Base-by-base conservation (phyloP, 306 rosid species). In the Vigna hirtella region DNA sequence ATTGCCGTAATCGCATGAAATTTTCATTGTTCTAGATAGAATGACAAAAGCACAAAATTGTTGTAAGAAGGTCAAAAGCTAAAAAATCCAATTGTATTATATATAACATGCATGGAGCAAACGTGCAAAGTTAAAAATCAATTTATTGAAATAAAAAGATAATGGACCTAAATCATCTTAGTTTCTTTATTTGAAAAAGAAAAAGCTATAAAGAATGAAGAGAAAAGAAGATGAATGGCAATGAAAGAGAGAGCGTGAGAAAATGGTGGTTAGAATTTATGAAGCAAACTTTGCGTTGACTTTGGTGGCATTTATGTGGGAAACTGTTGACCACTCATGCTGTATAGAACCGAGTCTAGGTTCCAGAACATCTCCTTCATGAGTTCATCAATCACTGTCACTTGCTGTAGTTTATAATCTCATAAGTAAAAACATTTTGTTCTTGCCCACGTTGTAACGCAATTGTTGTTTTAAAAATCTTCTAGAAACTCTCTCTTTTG, bases 161-260 rank as follows among this genome's bases (percentile, higher is more conserved):
- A 16, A 7, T 34, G 3, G 69, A n/a, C 3, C 26, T 16, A 34
- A 36, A n/a, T 9, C 24, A 36, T 30, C 13, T 3, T 0, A 34
- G 3, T 16, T 63, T 4, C 1, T 58, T 28, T 22, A 58, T 26
- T 62, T 3, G 4, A 15, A 17, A 30, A 30, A 30, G 4, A n/a
- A 3, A 36, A 36, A 9, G 16, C 2, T 38, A 20, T 20, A 38
- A 38, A 64, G 38, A 10, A 36, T 9, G 9, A 64, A 17, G 17
- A 64, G 5, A 36, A 34, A 9, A 36, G 8, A 17, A 16, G 14
- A 36, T 7, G 11, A 4, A 63, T 13, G 36, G 12, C 3, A 6
- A 58, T 7, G 20, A 52, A 64, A 58, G 66, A 59, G 40, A 58
- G 40, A 58, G 36, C 9, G 17, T 58, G 64, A 58, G 64, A 58